phyloP scores from a whole-genome alignment of 179 eudicot species.

The Silene coronaria region DNA sequence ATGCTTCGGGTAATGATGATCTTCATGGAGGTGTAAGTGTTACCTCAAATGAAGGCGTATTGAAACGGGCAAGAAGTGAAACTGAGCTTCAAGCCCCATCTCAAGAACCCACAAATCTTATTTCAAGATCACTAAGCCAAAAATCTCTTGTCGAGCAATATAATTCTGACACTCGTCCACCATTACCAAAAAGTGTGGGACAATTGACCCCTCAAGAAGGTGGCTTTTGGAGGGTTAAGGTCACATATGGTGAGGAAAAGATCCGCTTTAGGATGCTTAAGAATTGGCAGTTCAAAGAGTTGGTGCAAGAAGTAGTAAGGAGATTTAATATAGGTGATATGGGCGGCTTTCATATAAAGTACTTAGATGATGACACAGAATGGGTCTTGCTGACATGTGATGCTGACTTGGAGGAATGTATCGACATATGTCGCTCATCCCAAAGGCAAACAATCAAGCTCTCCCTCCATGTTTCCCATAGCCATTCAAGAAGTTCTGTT shows the following conservation, averaged over 20 bases:
- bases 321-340: constrained; percentile 57
- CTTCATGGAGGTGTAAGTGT: constrained; percentile 26
- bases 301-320: constrained; percentile 52
- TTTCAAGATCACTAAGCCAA: constrained; percentile 55
- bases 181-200: constrained; percentile 26
- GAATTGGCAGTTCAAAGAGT: constrained; percentile 44
- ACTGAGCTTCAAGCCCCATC: constrained; percentile 40
- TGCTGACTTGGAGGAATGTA: constrained; percentile 77
- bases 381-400: constrained; percentile 83
- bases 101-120: constrained; percentile 31
- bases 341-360: constrained; percentile 59
- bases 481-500: constrained; percentile 48
- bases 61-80: constrained; percentile 58
- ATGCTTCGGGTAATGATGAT: constrained; percentile 30
- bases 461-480: constrained; percentile 39
- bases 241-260: constrained; percentile 63
- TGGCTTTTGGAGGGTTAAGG: constrained; percentile 52
- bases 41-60: constrained; percentile 21
- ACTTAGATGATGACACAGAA: constrained; percentile 80
- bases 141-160: constrained; percentile 33
- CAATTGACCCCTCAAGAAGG: constrained; percentile 28
- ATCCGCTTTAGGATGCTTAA: constrained; percentile 56
- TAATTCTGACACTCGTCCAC: constrained; percentile 29
- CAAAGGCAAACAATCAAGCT: constrained; percentile 54
- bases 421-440: constrained; percentile 50